Evolutionary conservation across 192 early-diverging fungal species (phyloP).

Genomic region (Umbelopsis vinacea): DNA sequence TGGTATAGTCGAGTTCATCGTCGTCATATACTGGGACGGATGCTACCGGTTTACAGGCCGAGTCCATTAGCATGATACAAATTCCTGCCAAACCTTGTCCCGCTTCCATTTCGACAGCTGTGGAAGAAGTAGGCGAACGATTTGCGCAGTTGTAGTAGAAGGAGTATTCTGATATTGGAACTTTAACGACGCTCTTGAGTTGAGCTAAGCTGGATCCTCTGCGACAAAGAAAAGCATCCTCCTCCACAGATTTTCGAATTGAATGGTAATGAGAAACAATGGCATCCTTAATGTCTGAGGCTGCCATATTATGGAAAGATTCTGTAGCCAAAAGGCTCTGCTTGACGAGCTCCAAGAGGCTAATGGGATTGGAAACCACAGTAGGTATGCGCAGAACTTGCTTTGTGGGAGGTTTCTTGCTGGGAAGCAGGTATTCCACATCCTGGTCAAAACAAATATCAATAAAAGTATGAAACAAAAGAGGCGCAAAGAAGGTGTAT

Average conservation of each 20-base stretch:
- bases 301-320: background rate
- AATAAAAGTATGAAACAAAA: background rate
- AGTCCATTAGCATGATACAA: slow-evolving; percentile 51
- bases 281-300: background rate
- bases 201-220: background rate
- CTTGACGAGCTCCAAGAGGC: slow-evolving; percentile 67
- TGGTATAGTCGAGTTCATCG: background rate
- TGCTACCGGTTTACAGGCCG: slow-evolving; percentile 42
- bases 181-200: background rate
- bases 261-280: background rate
- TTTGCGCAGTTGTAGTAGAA: slow-evolving; percentile 56
- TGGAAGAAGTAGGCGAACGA: slow-evolving; percentile 28
- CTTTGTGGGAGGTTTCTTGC: slow-evolving; percentile 46
- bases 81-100: slow-evolving; percentile 60
- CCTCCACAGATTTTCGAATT: background rate
- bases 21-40: slow-evolving; percentile 29
- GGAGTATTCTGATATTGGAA: slow-evolving; percentile 42
- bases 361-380: slow-evolving; percentile 57
- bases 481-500: background rate
- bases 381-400: slow-evolving; percentile 54
- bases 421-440: slow-evolving; percentile 75
- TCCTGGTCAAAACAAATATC: slow-evolving; percentile 46
- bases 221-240: background rate
- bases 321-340: slow-evolving; percentile 50
- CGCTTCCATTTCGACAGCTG: slow-evolving; percentile 45